These are phyloP conservation scores for Pochonia chlamydosporia DNA, from an alignment of 2,329 filamentous ascomycete genomes.

Conservation along the genomic window DNA sequence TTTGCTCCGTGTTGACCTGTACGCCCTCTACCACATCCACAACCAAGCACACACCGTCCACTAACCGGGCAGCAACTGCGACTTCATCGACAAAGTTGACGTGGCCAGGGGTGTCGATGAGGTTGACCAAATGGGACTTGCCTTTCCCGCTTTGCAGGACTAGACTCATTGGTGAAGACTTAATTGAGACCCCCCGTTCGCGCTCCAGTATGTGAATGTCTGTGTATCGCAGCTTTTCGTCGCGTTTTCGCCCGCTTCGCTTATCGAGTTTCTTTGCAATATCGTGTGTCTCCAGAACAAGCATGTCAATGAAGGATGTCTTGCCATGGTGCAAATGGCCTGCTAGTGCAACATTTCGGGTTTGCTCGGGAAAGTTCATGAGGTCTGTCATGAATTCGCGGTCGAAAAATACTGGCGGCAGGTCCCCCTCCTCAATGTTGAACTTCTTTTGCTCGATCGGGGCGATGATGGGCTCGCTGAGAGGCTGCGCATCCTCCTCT, in stretches of 20 bases:
- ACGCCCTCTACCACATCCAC: constrained; percentile 98
- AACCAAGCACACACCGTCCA: constrained; percentile 86
- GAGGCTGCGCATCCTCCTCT: constrained; percentile 91
- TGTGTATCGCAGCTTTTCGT: constrained; percentile 91
- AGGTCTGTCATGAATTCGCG: constrained; percentile 91
- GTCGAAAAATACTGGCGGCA: constrained; percentile 83
- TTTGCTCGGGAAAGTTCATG: constrained; percentile 93
- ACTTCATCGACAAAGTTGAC: constrained; percentile 99
- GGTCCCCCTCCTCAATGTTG: constrained; percentile 82
- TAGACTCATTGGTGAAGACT: constrained; percentile 89
- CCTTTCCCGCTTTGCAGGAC: constrained; percentile 82
- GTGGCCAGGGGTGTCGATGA: constrained; percentile 93
- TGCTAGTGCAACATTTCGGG: constrained; percentile 84
- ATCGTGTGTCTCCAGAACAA: constrained; percentile 92
- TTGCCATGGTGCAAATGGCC: constrained; percentile 97
- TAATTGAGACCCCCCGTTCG: constrained; percentile 85
- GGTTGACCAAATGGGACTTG: constrained; percentile 92
- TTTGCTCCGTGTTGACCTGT: constrained; percentile 95
- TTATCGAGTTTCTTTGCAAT: constrained; percentile 73
- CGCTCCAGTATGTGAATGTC: constrained; percentile 86
- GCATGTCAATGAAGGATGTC: constrained; percentile 97
- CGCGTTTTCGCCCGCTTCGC: constrained; percentile 71
- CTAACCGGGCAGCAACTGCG: constrained; percentile 77
- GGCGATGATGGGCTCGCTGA: constrained; percentile 88
- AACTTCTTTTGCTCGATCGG: constrained; percentile 95